Base-by-base conservation (phyloP, 1,284 basidiomycete species). In the Rhodotorula sp. region DNA sequence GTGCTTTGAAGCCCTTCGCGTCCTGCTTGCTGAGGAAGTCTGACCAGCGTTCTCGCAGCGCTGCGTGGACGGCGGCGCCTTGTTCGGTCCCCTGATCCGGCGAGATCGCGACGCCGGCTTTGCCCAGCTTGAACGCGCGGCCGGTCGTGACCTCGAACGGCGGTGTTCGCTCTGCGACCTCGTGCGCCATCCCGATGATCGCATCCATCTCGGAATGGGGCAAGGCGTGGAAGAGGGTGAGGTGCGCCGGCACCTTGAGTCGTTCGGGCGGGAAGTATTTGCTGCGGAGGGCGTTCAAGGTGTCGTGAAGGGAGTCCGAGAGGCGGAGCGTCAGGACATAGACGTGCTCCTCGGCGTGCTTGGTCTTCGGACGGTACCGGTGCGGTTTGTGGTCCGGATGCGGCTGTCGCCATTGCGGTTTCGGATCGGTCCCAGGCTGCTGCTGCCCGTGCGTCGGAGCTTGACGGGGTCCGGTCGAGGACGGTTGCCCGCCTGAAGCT, bases 181-280 rank as follows among this genome's bases (percentile, higher is more conserved):
- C 15, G 17, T 49, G n/a, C 18, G 54, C 10, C 4, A 22, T 46
- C 7, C 45, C 7, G 14, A 26, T 26, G 30, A 71, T 45, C 18
- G 53, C 42, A 30, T 51, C 22, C 42, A 71, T 42, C 12, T 57
- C 22, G 4, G 66, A 67, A 29, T 68, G 69, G 1, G 69, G 69
- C 37, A 71, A n/a, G 0, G 69, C 69, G 55, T 71, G 69, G 60
- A 71, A 71, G 54, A 71, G 69, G 5, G 69, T 71, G 14, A 71
- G 46, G 60, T 71, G 69, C 4, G 66, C 69, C 5, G 62, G 42
- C 22, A 71, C 69, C 26, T 65, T 67, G 48, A 71, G 69, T 20
- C 69, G 66, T 29, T 64, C 45, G 20, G 59, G 24, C 3, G 69
- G 66, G 37, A 71, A 71, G 66, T 71, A 68, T 1, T 24, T 54